Conservation (phyloP, 306 rosid species). For the Crotalaria pallida region DNA sequence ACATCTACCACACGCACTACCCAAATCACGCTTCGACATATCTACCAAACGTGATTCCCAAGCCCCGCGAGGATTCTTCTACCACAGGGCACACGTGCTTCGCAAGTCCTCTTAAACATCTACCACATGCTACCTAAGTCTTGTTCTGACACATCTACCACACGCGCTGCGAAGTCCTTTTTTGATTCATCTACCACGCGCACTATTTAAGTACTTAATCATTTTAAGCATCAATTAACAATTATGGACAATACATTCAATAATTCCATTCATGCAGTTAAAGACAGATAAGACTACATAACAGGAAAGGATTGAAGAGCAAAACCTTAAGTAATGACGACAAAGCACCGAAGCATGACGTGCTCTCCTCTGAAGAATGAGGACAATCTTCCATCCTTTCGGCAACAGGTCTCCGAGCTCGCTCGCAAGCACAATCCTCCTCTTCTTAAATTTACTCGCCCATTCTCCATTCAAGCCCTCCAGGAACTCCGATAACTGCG, state of each 20-base stretch:
- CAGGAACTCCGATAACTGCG: conserved; percentile 47
- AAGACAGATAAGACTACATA: background rate
- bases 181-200: too few species aligned
- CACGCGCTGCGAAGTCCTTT: too few species aligned
- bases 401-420: conserved; percentile 45
- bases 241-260: too few species aligned
- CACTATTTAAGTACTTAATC: background rate
- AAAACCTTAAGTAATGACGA: conserved; percentile 66
- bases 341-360: conserved; percentile 38
- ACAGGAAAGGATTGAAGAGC: conserved; percentile 9
- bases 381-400: conserved; percentile 56
- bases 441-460: conserved; percentile 61
- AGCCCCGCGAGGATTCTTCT: too few species aligned
- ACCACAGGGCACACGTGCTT: too few species aligned
- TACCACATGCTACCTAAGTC: too few species aligned
- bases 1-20: too few species aligned
- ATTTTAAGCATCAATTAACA: background rate
- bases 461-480: conserved; percentile 58
- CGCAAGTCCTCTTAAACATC: too few species aligned
- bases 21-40: too few species aligned
- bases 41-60: too few species aligned
- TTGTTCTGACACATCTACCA: too few species aligned
- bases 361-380: conserved; percentile 45
- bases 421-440: conserved; percentile 54
- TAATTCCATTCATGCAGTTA: background rate